Percentiles rank a stretch among this genome's conserved stretches.
phyloP scores from a whole-genome alignment of 176 grass and related monocot species.

The Aegilops tauschii region DNA sequence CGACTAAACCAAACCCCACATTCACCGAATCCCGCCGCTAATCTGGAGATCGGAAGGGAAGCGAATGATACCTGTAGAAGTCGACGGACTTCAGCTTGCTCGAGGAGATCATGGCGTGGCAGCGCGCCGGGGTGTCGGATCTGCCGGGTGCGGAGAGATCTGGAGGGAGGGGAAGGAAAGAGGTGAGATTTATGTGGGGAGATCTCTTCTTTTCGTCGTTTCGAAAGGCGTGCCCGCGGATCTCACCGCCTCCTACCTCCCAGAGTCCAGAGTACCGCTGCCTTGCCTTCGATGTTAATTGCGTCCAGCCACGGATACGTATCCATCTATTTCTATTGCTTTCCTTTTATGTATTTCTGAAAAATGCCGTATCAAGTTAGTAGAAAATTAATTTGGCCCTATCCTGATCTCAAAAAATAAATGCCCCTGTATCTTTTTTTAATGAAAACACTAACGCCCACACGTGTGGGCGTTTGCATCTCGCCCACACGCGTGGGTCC shows the following conservation, averaged over 20 bases:
- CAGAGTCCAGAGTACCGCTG: not conserved
- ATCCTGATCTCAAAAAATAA: too few relatives aligned
- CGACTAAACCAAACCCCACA: not conserved
- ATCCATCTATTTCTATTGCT: not conserved
- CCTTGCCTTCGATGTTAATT: not conserved
- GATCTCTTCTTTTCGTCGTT: not conserved
- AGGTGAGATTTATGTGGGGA: slow-evolving; percentile 26
- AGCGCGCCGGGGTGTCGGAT: slow-evolving; percentile 8
- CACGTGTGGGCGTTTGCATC: too few relatives aligned
- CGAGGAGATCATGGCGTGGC: slow-evolving; percentile 59
- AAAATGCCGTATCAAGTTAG: not conserved
- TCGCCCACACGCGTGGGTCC: too few relatives aligned
- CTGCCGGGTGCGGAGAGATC: slow-evolving; percentile 23
- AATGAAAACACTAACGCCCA: too few relatives aligned
- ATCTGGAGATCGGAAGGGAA: not conserved
- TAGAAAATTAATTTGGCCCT: not conserved
- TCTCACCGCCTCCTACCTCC: slow-evolving; percentile 21
- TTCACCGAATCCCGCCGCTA: not conserved
- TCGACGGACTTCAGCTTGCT: slow-evolving; percentile 99
- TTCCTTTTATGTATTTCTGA: not conserved
- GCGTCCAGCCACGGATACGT: not conserved
- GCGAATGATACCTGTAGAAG: slow-evolving; percentile 74
- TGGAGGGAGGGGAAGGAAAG: not conserved
- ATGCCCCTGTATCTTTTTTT: too few relatives aligned
- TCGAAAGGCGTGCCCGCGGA: not conserved